Conservation (phyloP, 768 basidiomycete species). For the Boletus subcaerulescens region DNA sequence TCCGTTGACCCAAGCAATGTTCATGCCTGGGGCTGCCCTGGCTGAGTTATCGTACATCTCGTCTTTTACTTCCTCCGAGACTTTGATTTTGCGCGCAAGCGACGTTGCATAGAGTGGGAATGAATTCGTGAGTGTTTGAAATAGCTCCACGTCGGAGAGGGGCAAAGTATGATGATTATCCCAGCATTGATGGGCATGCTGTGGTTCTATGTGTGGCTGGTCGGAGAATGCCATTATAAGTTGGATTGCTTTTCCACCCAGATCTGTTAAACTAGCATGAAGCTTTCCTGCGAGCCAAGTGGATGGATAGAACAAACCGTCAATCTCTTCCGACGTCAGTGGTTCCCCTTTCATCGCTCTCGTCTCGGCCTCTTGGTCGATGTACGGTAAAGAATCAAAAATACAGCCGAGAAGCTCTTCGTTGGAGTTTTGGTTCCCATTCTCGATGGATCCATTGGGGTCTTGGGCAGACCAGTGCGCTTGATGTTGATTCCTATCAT, state of each 20-base stretch:
- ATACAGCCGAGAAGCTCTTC: slow-evolving; percentile 26
- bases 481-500: slow-evolving; percentile 59
- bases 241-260: slow-evolving; percentile 74
- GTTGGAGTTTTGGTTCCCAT: slow-evolving; percentile 8
- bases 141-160: slow-evolving; percentile 20
- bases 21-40: slow-evolving; percentile 50
- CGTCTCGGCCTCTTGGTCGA: slow-evolving; percentile 28
- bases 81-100: slow-evolving; percentile 64
- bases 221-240: slow-evolving; percentile 60
- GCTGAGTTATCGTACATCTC: slow-evolving; percentile 58
- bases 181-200: slow-evolving; percentile 19
- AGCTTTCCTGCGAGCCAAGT: not conserved
- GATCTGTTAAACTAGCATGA: slow-evolving; percentile 34
- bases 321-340: slow-evolving; percentile 51
- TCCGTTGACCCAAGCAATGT: slow-evolving; percentile 82
- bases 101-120: slow-evolving; percentile 84
- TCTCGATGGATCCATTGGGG: not conserved
- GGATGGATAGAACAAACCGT: slow-evolving; percentile 36
- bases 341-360: slow-evolving; percentile 42
- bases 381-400: slow-evolving; percentile 31
- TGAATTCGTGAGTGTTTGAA: slow-evolving; percentile 75
- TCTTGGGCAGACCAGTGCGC: not conserved
- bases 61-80: slow-evolving; percentile 45
- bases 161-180: slow-evolving; percentile 6
- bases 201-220: slow-evolving; percentile 43